Percentiles rank a stretch among this genome's conserved stretches.
phyloP scores from a whole-genome alignment of 23 red algal species.

The Cyanidioschyzon merolae region DNA sequence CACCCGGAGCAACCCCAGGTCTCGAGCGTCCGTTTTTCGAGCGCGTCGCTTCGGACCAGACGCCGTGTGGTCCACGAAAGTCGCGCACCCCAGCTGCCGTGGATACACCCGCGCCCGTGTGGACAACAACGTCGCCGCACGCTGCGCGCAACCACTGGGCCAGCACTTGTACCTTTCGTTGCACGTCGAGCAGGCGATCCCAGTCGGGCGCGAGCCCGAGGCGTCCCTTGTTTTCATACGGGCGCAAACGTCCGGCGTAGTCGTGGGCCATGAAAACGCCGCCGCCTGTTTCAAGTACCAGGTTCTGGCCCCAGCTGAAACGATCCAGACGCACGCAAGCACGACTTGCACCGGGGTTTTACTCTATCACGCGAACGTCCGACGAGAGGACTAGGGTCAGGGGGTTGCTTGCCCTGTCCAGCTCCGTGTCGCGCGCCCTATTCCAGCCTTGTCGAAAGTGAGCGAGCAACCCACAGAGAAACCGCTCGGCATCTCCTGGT shows the following conservation, averaged over 20 bases:
- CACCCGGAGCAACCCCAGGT: background rate
- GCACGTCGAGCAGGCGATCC: background rate
- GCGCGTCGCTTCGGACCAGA: background rate
- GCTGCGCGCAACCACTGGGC: background rate
- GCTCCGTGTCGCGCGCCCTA: background rate
- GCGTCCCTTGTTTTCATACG: constrained; percentile 23
- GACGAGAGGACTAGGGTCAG: background rate
- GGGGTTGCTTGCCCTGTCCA: background rate
- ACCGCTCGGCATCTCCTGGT: background rate
- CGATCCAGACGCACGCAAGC: too few relatives aligned
- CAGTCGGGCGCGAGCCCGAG: constrained; percentile 10
- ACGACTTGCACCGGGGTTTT: background rate
- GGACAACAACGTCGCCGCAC: constrained; percentile 4
- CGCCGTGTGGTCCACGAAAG: constrained; percentile 15
- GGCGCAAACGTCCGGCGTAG: constrained; percentile 4
- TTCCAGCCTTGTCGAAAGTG: background rate
- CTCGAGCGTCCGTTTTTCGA: background rate
- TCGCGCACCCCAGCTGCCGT: constrained; percentile 24
- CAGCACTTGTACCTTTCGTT: constrained; percentile 7
- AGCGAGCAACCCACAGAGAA: background rate
- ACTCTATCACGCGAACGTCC: background rate
- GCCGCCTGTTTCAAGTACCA: too few relatives aligned
- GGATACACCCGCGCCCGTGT: constrained; percentile 25
- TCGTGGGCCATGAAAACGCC: background rate
- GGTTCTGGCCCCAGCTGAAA: too few relatives aligned